Base-by-base conservation (phyloP, 805 yeast species). In the Dipodascopsis uninucleata region DNA sequence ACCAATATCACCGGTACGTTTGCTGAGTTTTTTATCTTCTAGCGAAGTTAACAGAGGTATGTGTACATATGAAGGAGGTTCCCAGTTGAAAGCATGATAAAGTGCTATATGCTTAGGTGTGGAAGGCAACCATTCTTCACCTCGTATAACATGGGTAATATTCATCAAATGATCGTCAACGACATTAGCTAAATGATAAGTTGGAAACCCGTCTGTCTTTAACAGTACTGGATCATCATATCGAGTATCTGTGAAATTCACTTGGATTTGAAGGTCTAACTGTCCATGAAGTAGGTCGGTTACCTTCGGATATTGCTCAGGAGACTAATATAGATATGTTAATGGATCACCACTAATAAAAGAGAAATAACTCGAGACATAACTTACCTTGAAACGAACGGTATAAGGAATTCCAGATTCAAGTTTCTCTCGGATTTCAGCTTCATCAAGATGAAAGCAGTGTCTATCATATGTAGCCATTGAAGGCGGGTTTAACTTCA, bases 101-200 rank as follows among this genome's bases (percentile, higher is more conserved):
- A 93, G 63, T 0, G 96, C 90, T 36, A 88, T 72, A 59, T 93
- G 98, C 58, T 89, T 90, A 1, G 97, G 96, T 0, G 98, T 93
- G 0, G 97, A 86, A 1, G 95, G 84, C 8, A 93, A 68, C 98
- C 99, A 93, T 63, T 93, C 98, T 60, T 93, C 98, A 26, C 99
- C 99, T 55, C 99, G 72, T 4, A 93, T 79, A 6, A 93, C 98
- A 64, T 93, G 97, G 0, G 96, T 85, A 34, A 93, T 84, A 36
- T 78, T 64, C 98, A 93, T 93, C 36, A 85, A 67, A 62, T 89
- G 94, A 61, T 93, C 99, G 61, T 93, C 99, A 2, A 93, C 77
- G 5, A 93, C 96, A 59, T 86, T 90, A 12, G 98, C 98, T 59
- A 93, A 81, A 65, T 93, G 99, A 58, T 93, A 93, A 0, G 99